Percentiles rank a stretch among this genome's conserved stretches.
phyloP scores from a whole-genome alignment of 768 basidiomycete genomes.

The Cubamyces sp. region DNA sequence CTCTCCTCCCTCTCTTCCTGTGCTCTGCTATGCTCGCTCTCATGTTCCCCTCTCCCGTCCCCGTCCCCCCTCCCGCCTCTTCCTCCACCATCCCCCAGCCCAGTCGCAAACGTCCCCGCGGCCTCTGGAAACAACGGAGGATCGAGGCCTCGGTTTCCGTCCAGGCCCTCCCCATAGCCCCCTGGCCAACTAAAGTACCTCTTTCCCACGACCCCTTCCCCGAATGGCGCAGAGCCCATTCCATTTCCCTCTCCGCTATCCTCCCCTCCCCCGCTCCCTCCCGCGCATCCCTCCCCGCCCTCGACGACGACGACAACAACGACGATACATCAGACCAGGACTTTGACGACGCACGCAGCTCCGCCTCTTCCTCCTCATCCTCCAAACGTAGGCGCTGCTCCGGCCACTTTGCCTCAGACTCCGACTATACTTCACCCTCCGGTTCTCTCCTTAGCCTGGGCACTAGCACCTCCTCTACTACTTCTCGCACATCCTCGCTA shows the following conservation, averaged over 20 bases:
- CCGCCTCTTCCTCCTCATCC: slow-evolving; percentile 24
- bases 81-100: slow-evolving; percentile 7
- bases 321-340: slow-evolving; percentile 2
- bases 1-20: neutral
- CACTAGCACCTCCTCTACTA: slow-evolving; percentile 11
- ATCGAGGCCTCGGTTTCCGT: slow-evolving; percentile 10
- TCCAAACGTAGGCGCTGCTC: slow-evolving; percentile 34
- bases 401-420: slow-evolving; percentile 24
- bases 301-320: slow-evolving; percentile 15
- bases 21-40: slow-evolving; percentile 12
- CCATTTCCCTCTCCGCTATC: slow-evolving; percentile 6
- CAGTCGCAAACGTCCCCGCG: slow-evolving; percentile 34
- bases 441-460: neutral
- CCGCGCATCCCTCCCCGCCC: slow-evolving; percentile 3
- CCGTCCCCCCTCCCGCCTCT: neutral
- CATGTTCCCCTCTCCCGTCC: slow-evolving; percentile 13
- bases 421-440: slow-evolving; percentile 19
- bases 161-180: neutral
- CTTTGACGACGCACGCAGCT: slow-evolving; percentile 28
- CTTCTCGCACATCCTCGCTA: slow-evolving; percentile 15
- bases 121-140: slow-evolving; percentile 34
- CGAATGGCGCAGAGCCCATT: slow-evolving; percentile 17
- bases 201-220: slow-evolving; percentile 25
- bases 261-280: slow-evolving; percentile 2
- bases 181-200: slow-evolving; percentile 17